A percentile compares a stretch with the other conserved stretches of the same genome.
Conservation (phyloP, 2,329 filamentous ascomycete genomes). For the Mollisiaceae sp. region DNA sequence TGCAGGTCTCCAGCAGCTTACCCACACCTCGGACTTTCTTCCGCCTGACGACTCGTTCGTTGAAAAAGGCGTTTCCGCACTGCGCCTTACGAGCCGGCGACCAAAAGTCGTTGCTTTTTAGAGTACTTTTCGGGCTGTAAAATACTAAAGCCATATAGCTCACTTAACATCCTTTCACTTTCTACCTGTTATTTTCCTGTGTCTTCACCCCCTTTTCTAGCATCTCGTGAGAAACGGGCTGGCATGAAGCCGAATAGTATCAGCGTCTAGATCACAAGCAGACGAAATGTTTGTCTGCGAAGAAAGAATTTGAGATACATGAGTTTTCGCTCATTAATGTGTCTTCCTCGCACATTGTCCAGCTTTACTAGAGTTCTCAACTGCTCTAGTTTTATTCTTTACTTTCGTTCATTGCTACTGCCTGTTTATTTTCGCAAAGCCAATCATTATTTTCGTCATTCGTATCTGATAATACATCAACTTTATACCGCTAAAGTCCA, state of each 20-base stretch:
- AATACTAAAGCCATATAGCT: no score
- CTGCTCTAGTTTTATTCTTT: not conserved
- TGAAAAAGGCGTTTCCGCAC: no score
- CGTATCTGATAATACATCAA: slow-evolving; percentile 2
- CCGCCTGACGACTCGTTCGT: no score
- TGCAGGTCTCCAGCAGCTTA: no score
- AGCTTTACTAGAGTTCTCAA: not conserved
- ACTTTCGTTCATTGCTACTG: not conserved
- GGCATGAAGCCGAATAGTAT: not conserved
- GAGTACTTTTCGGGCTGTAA: no score
- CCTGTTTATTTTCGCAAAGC: not conserved
- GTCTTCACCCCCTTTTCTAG: not conserved
- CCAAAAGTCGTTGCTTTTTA: no score
- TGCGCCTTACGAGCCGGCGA: no score
- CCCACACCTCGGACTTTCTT: no score
- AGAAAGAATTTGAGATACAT: no score
- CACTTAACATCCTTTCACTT: no score
- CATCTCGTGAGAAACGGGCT: slow-evolving; percentile 1
- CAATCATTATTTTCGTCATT: not conserved
- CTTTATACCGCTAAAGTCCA: not conserved
- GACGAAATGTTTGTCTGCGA: slow-evolving; percentile 4
- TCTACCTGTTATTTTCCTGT: not conserved
- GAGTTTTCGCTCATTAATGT: not conserved
- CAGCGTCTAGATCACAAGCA: not conserved
- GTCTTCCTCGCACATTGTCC: not conserved